phyloP scores from a whole-genome alignment of 106 monocot genomes.

The Dactylorhiza incarnata region DNA sequence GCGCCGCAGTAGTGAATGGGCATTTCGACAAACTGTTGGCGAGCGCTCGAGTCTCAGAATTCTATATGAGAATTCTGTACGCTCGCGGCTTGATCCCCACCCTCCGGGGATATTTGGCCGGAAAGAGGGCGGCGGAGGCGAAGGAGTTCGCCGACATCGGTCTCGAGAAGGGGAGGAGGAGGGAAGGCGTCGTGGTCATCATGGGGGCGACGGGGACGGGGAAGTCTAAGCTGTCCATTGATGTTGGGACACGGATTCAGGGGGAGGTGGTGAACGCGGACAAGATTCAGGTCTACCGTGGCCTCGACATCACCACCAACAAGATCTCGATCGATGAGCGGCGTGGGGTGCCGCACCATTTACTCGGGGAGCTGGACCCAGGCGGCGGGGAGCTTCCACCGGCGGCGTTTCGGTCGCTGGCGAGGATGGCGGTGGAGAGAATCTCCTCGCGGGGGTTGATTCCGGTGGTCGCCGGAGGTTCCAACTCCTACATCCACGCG shows the following conservation, averaged over 20 bases:
- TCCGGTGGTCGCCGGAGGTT: conserved; percentile 80
- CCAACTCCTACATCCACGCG: conserved; percentile 77
- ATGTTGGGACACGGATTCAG: conserved; percentile 35
- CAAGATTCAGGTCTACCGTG: conserved; percentile 84
- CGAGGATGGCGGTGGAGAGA: conserved; percentile 19
- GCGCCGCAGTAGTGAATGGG: neutral
- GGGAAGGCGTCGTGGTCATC: conserved; percentile 44
- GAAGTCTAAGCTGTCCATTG: conserved; percentile 83
- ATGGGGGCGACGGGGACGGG: conserved; percentile 93
- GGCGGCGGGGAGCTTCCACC: conserved; percentile 46
- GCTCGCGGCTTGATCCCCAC: conserved; percentile 1
- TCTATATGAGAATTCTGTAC: conserved; percentile 9
- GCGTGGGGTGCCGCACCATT: conserved; percentile 69
- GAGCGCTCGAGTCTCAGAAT: neutral
- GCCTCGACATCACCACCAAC: conserved; percentile 92
- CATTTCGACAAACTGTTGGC: conserved; percentile 4
- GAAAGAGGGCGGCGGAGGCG: neutral
- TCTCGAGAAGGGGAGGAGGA: neutral
- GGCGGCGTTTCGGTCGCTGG: conserved; percentile 39
- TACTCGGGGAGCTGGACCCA: conserved; percentile 63
- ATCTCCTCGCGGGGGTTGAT: conserved; percentile 31
- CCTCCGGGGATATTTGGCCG: neutral
- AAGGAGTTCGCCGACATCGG: neutral
- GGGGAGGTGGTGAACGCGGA: conserved; percentile 84
- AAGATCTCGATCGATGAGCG: conserved; percentile 56